Base-by-base conservation (phyloP, 805 yeast species). In the Wickerhamiella qilinensis region DNA sequence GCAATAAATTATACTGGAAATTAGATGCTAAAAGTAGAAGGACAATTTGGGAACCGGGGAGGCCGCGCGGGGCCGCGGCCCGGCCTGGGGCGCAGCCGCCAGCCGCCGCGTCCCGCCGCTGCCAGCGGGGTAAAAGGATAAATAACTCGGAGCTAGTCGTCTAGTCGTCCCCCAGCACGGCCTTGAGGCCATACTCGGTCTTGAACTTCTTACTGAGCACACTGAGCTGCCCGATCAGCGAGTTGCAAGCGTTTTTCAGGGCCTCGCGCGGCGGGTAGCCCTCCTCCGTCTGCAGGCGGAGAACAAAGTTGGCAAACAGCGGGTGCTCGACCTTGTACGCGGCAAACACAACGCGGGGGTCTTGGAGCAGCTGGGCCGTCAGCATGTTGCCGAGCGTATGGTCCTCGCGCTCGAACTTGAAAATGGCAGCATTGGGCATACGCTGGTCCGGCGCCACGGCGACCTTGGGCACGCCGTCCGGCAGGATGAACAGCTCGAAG, bases 311-410 rank as follows among this genome's bases (percentile, higher is more conserved):
- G 30, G 98, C 96, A 60, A 91, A 91, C 46, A 91, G 66, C 7
- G 99, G 99, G 62, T 91, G 99, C 62, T 91, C 97, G 33, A 91
- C 85, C 58, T 91, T 91, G 67, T 91, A 91, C 27, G 97, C 98
- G 33, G 94, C 97, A 57, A 86, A 91, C 27, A 91, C 57, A n/a
- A 91, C 99, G 47, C 77, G 75, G 36, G 76, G 75, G 57, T 91
- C 97, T 53, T 75, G 76, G 44, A 84, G 68, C 40, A 91, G 71
- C 56, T 88, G 94, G 21, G 86, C 76, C 55, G 94, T 72, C 43
- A 91, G 68, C 50, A 91, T 59, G 57, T 91, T 91, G 20, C 94
- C 98, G 43, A 91, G 67, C 3, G 99, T 91, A 56, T 91, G 99
- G 58, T 91, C 99, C 59, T 91, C 99, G 56, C 94, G 78, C 59